Base-by-base conservation (phyloP, 2,329 filamentous ascomycete species). In the Alternaria arborescens region DNA sequence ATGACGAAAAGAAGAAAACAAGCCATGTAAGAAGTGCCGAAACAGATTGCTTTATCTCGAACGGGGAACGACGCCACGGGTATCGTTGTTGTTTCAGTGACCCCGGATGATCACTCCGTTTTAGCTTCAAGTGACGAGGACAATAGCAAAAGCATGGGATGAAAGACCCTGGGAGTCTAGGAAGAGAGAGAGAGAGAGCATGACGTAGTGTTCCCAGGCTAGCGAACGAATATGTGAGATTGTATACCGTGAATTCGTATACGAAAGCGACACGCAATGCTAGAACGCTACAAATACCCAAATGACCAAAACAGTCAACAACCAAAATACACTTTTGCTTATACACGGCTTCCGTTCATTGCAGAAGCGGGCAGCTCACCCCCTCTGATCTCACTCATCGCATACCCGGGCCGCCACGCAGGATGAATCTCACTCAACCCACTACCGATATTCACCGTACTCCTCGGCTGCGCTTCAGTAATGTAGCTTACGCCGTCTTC, bases 401-500 rank as follows among this genome's bases (percentile, higher is more conserved):
- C 71, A 61, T 72, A 77, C 24, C 75, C 76, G 0, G 75, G 72
- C 20, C 77, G 60, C 76, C 75, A 79, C 36, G 77, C 77, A 30
- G 77, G 77, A 65, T 79, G 77, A 11, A 79, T 72, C 54, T 77
- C 76, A 50, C 73, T 76, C 3, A 74, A 62, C 1, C 40, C 66
- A 12, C 18, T 44, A 44, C 52, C 18, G 14, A 41, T 38, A 10
- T 53, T 70, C 2, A 64, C 67, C 1, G 66, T 64, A n/a, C 60
- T 68, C 26, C 75, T 30, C 8, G 74, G 88, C 57, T 84, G 84
- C 0, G 88, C 89, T 66, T 92, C 88, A 5, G 92, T 82, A 14
- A 92, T 86, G 72, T 93, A 93, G 28, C 85, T 84, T 5, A 93
- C 85, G 0, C 91, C 91, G 68, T 93, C 89, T 10, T 94, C 91